These are phyloP conservation scores for Sporothrix brunneoviolacea DNA, from an alignment of 2,329 filamentous ascomycete genomes.

Conservation along the genomic window DNA sequence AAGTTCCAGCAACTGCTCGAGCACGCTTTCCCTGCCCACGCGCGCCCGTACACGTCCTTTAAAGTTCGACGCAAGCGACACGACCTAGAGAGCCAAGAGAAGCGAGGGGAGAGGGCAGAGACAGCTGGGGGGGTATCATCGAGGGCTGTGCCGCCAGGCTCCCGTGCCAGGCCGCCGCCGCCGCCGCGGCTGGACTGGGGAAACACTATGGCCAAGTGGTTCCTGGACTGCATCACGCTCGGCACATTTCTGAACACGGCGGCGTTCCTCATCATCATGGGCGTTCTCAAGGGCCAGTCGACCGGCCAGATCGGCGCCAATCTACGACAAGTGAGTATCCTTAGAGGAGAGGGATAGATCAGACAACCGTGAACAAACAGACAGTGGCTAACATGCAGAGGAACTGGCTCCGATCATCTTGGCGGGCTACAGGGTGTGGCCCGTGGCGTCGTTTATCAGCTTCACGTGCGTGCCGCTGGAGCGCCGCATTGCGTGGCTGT, in stretches of 20 bases:
- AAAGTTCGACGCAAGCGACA: background rate
- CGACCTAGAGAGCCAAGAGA: constrained; percentile 23
- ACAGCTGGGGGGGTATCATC: too few species aligned
- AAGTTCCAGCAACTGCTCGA: constrained; percentile 53
- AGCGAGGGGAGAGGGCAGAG: background rate
- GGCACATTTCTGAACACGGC: constrained; percentile 41
- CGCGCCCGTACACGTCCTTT: background rate
- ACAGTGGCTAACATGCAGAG: constrained; percentile 18
- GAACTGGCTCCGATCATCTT: constrained; percentile 42
- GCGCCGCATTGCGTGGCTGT: constrained; percentile 42
- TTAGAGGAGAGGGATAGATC: background rate
- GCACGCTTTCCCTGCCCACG: constrained; percentile 43
- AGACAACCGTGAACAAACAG: background rate
- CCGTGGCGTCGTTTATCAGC: constrained; percentile 43
- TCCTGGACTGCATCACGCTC: constrained; percentile 43
- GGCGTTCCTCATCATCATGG: constrained; percentile 42
- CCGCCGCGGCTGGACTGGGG: constrained; percentile 31
- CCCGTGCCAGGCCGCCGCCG: too few species aligned
- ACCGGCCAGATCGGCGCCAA: constrained; percentile 31
- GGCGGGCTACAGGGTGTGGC: constrained; percentile 47
- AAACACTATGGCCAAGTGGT: constrained; percentile 43
- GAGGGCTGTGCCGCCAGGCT: too few species aligned
- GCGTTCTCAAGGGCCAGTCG: constrained; percentile 36
- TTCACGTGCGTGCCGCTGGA: constrained; percentile 45
- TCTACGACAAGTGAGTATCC: constrained; percentile 26